phyloP scores from a whole-genome alignment of 176 grass and related monocot species.

The Triticum timopheevii region DNA sequence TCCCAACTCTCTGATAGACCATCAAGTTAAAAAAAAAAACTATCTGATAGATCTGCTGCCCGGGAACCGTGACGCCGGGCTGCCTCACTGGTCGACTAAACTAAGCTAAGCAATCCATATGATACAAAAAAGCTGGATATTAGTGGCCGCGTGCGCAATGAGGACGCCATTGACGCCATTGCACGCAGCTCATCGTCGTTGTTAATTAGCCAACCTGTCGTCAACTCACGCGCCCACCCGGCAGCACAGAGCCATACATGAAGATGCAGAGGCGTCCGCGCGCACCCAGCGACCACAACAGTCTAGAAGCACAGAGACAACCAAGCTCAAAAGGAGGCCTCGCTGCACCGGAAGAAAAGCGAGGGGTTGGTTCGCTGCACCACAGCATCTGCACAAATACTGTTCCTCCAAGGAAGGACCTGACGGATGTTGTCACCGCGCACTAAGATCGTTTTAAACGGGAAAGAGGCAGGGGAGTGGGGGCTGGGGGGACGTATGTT shows the following conservation, averaged over 20 bases:
- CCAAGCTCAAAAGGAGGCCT: not conserved
- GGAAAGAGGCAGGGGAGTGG: not conserved
- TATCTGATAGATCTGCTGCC: not conserved
- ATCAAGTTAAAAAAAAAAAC: no score
- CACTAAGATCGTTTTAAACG: constrained; percentile 29
- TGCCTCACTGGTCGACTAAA: not conserved
- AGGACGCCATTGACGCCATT: not conserved
- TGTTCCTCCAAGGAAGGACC: not conserved
- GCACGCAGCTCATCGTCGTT: no score
- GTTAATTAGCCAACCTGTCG: no score
- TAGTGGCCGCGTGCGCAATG: not conserved
- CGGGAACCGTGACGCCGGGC: not conserved
- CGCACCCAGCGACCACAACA: not conserved
- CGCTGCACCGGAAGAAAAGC: not conserved
- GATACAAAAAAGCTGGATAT: not conserved
- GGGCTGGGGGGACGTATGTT: not conserved
- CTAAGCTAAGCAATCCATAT: not conserved
- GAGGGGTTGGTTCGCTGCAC: not conserved
- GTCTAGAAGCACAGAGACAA: not conserved
- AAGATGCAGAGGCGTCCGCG: not conserved
- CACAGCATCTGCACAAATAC: constrained; percentile 1
- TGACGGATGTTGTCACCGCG: constrained; percentile 23
- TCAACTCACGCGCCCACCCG: not conserved
- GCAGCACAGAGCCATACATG: not conserved
- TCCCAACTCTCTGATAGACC: not conserved